Base-by-base conservation (phyloP, 768 basidiomycete species). In the Russula griseocarnosa region DNA sequence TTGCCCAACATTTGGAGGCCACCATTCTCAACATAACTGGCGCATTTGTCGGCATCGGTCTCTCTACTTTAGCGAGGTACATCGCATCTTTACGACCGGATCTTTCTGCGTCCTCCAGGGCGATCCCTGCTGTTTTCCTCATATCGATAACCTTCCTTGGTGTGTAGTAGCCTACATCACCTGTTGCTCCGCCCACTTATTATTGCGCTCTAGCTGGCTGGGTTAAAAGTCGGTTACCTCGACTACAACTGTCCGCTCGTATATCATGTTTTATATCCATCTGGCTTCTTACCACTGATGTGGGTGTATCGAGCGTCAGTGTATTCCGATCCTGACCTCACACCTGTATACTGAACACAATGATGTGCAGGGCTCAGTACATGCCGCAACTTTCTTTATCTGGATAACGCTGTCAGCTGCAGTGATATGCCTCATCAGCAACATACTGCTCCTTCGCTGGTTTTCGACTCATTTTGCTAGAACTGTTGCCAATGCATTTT, bases 261-360 rank as follows among this genome's bases (percentile, higher is more conserved):
- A 80, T 82, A 54, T 76, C 77, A 11, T 79, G 78, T 63, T 81
- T 82, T 61, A 70, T 79, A n/a, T 77, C 79, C 2, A 74, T 81
- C 28, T 82, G 79, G 78, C 66, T 79, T 22, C 69, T 82, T 24
- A 81, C 81, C 4, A 70, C 67, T 11, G 69, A 79, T 55, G 67
- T 74, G 36, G 78, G 77, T 20, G 49, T 68, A 9, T 61, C 67
- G 5, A 70, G 71, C 20, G 79, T 80, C 67, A 55, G 75, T 24
- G 24, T 16, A 51, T 26, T 22, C 49, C 18, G 10, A 34, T 50
- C n/a, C 8, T 52, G 20, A 26, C 20, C 30, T 14, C 11, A 36
- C 36, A 28, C 30, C 4, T 11, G 49, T 52, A 50, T 40, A 38
- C 55, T 61, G 40, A 65, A 56, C 16, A 9, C 26, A 11, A 11